Conservation (phyloP, 2,329 filamentous ascomycete species). For the Penicillium glabrum region DNA sequence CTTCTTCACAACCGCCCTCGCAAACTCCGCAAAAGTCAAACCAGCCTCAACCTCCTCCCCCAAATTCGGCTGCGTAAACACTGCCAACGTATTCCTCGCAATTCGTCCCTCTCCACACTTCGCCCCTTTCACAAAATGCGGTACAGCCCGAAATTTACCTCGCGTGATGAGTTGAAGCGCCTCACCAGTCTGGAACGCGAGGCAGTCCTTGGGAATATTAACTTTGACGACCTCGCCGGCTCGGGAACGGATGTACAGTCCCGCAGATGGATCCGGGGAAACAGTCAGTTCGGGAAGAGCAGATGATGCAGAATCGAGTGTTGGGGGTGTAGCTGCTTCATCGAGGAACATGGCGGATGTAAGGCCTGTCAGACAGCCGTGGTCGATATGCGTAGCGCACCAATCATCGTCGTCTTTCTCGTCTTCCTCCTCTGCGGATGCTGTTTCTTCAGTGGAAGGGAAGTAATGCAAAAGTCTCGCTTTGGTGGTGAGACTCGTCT, state of each 20-base stretch:
- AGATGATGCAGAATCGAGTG: constrained; percentile 37
- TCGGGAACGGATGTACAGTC: constrained; percentile 91
- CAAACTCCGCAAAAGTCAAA: constrained; percentile 71
- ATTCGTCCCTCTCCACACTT: constrained; percentile 53
- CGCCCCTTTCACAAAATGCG: constrained; percentile 87
- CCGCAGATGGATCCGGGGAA: constrained; percentile 80
- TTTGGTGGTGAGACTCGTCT: constrained; percentile 83
- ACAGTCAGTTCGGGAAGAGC: constrained; percentile 62
- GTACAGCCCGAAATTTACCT: constrained; percentile 91
- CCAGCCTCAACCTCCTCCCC: constrained; percentile 68
- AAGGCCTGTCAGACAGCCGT: constrained; percentile 89
- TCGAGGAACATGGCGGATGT: constrained; percentile 97
- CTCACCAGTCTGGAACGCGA: constrained; percentile 95
- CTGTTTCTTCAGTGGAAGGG: constrained; percentile 46
- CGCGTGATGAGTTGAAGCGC: constrained; percentile 85
- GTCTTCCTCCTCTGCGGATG: neutral
- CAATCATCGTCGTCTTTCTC: constrained; percentile 84
- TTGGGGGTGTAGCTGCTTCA: constrained; percentile 54
- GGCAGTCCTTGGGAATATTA: constrained; percentile 83
- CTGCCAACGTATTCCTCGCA: constrained; percentile 84
- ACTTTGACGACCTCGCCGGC: constrained; percentile 83
- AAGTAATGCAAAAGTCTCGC: constrained; percentile 93
- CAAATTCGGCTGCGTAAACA: constrained; percentile 96
- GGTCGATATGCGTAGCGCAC: constrained; percentile 78
- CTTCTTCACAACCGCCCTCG: constrained; percentile 76